Conservation (phyloP, 2,329 filamentous ascomycete species). For the Aspergillus sp. region DNA sequence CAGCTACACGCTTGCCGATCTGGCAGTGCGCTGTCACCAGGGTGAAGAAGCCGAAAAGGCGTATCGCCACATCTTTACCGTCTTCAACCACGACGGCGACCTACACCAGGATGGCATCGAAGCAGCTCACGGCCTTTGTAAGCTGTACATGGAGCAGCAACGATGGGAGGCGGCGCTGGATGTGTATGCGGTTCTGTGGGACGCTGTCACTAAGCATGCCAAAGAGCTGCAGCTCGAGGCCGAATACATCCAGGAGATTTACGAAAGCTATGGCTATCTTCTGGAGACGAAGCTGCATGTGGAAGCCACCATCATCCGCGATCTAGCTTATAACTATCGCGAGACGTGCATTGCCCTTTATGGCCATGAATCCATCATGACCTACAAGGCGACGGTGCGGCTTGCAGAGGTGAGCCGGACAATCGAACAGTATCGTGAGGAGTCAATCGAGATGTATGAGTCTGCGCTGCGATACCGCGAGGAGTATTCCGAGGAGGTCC, state of each 20-base stretch:
- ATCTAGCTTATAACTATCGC: conserved; percentile 1
- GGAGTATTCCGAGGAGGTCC: neutral
- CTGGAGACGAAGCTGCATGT: conserved; percentile 1
- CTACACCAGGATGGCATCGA: neutral
- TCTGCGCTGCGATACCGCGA: neutral
- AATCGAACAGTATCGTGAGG: neutral
- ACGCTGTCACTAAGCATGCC: neutral
- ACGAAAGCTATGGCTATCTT: neutral
- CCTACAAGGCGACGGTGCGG: neutral
- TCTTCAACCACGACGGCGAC: neutral
- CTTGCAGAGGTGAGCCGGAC: neutral
- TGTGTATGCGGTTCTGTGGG: conserved; percentile 1
- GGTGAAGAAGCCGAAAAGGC: neutral
- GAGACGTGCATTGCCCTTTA: neutral
- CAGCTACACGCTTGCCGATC: neutral
- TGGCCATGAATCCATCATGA: neutral
- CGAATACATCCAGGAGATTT: neutral
- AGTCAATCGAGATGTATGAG: conserved; percentile 1
- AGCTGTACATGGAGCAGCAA: neutral
- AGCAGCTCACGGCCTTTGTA: neutral
- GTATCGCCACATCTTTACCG: neutral
- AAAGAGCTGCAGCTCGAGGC: neutral
- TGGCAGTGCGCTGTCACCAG: neutral
- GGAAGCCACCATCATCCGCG: neutral
- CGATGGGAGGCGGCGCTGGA: neutral